Conservation (phyloP, 2,329 filamentous ascomycete genomes). For the Penicillium hesseltinei region DNA sequence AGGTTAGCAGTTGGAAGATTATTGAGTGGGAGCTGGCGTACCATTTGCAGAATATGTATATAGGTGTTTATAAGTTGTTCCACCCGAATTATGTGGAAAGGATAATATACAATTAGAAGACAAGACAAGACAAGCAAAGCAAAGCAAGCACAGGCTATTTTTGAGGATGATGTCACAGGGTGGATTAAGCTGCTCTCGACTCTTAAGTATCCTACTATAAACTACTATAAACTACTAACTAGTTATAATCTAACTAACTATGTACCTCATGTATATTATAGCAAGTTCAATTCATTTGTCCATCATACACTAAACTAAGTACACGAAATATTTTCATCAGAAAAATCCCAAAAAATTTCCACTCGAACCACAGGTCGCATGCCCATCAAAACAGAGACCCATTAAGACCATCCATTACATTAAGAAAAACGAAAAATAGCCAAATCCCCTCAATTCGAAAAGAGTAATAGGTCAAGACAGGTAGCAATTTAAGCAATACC, state of each 20-base stretch:
- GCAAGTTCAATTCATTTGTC: not conserved
- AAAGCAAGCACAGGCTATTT: not conserved
- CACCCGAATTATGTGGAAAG: not conserved
- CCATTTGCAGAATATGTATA: not conserved
- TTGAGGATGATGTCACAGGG: constrained; percentile 8
- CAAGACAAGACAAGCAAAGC: not conserved
- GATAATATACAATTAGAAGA: not conserved
- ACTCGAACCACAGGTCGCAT: not conserved
- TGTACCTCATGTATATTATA: not conserved
- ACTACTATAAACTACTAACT: too few relatives aligned
- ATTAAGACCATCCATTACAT: not conserved
- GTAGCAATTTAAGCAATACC: constrained; percentile 3
- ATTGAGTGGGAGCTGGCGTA: not conserved
- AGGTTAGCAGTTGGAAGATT: not conserved
- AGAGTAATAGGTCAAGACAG: not conserved
- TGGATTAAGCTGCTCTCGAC: not conserved
- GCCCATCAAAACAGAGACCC: not conserved
- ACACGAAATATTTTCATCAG: not conserved
- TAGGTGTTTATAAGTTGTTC: not conserved
- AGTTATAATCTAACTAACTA: too few relatives aligned
- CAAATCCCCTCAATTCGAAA: too few relatives aligned
- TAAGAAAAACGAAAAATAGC: too few relatives aligned
- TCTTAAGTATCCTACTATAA: too few relatives aligned
- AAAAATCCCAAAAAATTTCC: not conserved
- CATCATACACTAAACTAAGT: constrained; percentile 1